A percentile compares a stretch with the other conserved stretches of the same genome.
Evolutionary conservation across 345 rosid genomes (phyloP).

Genomic region (Cardiospermum halicacabum): DNA sequence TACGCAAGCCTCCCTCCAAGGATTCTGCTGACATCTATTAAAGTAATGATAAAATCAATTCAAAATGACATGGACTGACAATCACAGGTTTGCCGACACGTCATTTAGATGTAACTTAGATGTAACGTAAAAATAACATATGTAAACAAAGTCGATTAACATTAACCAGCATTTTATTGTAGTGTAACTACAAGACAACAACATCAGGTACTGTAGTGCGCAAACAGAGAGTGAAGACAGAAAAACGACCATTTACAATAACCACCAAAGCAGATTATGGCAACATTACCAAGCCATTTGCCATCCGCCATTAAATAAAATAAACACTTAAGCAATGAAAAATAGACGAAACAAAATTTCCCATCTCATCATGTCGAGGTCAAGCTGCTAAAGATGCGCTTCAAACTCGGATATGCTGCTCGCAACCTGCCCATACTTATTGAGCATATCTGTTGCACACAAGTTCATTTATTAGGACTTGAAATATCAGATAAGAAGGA

Average conservation of each 20-base stretch:
- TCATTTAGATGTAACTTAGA: neutral
- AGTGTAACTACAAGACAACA: conserved; percentile 6
- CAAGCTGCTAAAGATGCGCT: conserved; percentile 71
- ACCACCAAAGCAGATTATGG: neutral
- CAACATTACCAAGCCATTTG: neutral
- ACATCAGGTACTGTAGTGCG: conserved; percentile 3
- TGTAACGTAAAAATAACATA: neutral
- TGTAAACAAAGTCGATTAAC: neutral
- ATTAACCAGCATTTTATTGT: conserved; percentile 10
- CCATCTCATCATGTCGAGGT: conserved; percentile 14
- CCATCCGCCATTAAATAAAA: neutral
- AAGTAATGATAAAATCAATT: neutral
- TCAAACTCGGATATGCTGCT: conserved; percentile 63
- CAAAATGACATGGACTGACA: neutral
- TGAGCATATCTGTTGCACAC: conserved; percentile 47
- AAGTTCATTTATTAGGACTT: neutral
- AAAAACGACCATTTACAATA: conserved; percentile 12
- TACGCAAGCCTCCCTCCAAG: no score
- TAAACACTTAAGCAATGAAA: neutral
- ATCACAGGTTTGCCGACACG: neutral
- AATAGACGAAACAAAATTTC: neutral
- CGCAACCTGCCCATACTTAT: conserved; percentile 70
- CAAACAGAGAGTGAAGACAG: neutral
- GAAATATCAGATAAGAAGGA: neutral
- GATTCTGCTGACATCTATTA: no score